Evolutionary conservation across 768 basidiomycete species (phyloP), one percentile per base, ranked within the genome.

Genomic region (Suillus bovinus): DNA sequence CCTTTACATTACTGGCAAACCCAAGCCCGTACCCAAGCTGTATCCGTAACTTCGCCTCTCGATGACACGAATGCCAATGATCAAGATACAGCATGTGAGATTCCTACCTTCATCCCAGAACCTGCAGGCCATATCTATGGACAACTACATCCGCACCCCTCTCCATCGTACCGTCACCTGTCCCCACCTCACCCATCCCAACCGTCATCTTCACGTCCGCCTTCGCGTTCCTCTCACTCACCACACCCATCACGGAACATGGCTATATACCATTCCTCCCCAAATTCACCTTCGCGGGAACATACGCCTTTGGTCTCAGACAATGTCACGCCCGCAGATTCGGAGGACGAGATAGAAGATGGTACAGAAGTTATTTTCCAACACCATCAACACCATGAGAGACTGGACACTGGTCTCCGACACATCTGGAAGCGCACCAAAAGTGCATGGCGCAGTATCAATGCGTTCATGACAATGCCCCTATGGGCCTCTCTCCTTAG

Each of bases 401-500:
- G 54, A 8, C 69, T 63, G 60, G 69, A 72, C 46, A 69, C 75
- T 5, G 65, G 68, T 41, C 11, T 24, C 10, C 52, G 29, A 6
- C 54, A 52, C 29, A 14, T 11, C 33, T 52, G 59, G 50, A 38
- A 49, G 33, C 5, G 5, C 9, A 34, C 20, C 14, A 47, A 27
- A 34, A 49, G 31, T 10, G 31, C 20, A 33, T 60, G 53, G 53
- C 46, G 7, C 31, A 11, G 5, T 14, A 9, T 58, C n/a, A 36
- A 58, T 24, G 50, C 31, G 3, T 52, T 52, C 20, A 52, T 52
- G 50, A 52, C 50, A 11, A 52, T 52, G 0, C 94, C 95, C 0
- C 83, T 96, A 44, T 89, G 91, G 82, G 90, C 92, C 0, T 88
- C 93, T 2, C 69, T 93, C 22, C 73, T 83, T 2, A 93, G 91